These are phyloP conservation scores for Secale cereale DNA, from an alignment of 176 grass and related monocot genomes.

Conservation along the genomic window DNA sequence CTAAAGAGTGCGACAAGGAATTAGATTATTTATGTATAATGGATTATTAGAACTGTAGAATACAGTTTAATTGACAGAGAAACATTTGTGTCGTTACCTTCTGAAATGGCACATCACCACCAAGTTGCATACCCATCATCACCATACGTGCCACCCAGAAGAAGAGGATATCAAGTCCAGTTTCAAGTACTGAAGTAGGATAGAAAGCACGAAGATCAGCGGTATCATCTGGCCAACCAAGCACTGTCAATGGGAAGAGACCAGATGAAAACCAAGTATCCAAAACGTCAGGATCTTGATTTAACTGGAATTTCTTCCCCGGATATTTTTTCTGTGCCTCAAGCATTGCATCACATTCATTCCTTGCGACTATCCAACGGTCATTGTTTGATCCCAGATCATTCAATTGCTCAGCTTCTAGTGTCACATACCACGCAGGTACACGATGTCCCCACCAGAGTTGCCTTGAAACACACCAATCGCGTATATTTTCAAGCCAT, in stretches of 20 bases:
- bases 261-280: conserved; percentile 94
- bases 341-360: conserved; percentile 56
- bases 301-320: conserved; percentile 53
- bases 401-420: conserved; percentile 64
- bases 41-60: not conserved
- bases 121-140: conserved; percentile 85
- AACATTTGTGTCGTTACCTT: conserved; percentile 46
- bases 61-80: not conserved
- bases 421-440: conserved; percentile 86
- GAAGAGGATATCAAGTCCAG: conserved; percentile 85
- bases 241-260: conserved; percentile 72
- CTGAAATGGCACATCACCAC: conserved; percentile 73
- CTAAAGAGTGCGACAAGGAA: not conserved
- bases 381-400: conserved; percentile 59
- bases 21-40: not conserved
- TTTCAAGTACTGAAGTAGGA: conserved; percentile 84
- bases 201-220: conserved; percentile 71
- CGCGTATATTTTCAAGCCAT: conserved; percentile 87
- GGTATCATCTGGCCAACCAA: conserved; percentile 81
- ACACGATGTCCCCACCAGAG: conserved; percentile 91
- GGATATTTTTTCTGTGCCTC: conserved; percentile 58
- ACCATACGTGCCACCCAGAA: conserved; percentile 97
- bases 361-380: conserved; percentile 83
- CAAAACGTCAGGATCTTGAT: conserved; percentile 84
- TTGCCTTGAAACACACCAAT: conserved; percentile 90